Base-by-base conservation (phyloP, 1,284 basidiomycete genomes). In the Ceratobasidium sp. region DNA sequence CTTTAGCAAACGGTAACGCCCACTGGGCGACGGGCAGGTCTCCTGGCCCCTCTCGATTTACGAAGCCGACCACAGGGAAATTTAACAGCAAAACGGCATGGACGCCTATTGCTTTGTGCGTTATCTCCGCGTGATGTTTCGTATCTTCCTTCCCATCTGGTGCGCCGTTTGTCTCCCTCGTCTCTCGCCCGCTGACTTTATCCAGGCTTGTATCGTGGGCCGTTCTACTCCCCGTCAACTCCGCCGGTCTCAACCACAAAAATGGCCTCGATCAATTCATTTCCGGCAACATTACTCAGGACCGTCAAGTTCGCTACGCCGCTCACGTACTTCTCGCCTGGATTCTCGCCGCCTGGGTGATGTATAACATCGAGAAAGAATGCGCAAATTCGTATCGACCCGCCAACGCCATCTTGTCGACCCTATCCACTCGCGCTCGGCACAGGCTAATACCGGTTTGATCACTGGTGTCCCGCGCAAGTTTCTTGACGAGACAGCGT, bases 361-460 rank as follows among this genome's bases (percentile, higher is more conserved):
- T 94, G n/a, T 94, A 86, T 83, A 87, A 92, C 83, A 89, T 95
- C 66, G 88, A 89, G 75, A 85, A 85, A 27, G 93, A 94, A 90
- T 93, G 87, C 78, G 85, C 16, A 86, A 90, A 80, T 95, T 93
- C 84, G 85, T 93, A 65, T 84, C 88, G 66, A 87, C 92, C 78
- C 90, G 94, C 52, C 93, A 95, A 80, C 86, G 89, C 70, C 92
- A 92, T 84, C 88, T 95, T 35, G 88, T 91, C 79, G 89, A 88
- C 79, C 88, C 88, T 50, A 86, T 87, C 27, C 92, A 95, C 83
- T 89, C 90, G 1, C 84, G 85, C 18, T 86, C 90, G 6, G 89
- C 92, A 1, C 93, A 94, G 85, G 92, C 94, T 0, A 89, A 90
- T 55, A 95, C 94, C 0, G 91, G 95, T 3, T 89, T 96, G 64